Evolutionary conservation across 2,329 filamentous ascomycete species (phyloP), one percentile per base, ranked within the genome.

Genomic region (Phoma herbarum): DNA sequence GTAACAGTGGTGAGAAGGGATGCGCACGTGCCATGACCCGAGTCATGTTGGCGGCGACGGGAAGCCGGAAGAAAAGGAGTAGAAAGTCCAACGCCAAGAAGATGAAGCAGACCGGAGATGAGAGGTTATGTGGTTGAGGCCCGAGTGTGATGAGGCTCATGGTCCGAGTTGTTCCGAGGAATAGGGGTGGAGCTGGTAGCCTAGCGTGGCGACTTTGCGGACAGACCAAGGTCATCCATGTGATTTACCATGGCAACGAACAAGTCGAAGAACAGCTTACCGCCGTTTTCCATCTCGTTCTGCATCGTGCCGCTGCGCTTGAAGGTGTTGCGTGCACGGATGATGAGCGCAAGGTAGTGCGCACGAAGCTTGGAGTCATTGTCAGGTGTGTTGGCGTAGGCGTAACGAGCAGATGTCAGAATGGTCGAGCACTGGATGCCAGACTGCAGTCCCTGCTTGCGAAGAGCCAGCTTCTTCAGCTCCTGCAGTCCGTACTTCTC

Each of bases 241-340:
- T 96, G 92, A 75, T 97, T 96, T 79, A 91, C 93, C 79, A 97
- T 87, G 18, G 93, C 92, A 49, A 97, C 93, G 75, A 97, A 97
- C 43, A 97, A 83, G 74, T 97, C 93, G 75, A 97, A 97, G 81
- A 96, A 97, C 59, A 96, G 83, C 72, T 90, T 90, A 52, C 92
- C 92, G 26, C 93, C 93, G 61, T 87, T 86, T 76, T 90, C 90
- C 93, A 97, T 97, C 81, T 97, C 93, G 67, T 91, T 86, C 79
- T 97, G 93, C 93, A 97, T 96, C 3, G 93, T 97, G 53, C 93
- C 92, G 78, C 92, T 96, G 54, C 92, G 85, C 83, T 96, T 97
- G 80, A 97, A 97, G 2, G 92, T 96, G 73, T 86, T 86, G 66
- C 93, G 87, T 69, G 90, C 92, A 65, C 93, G 88, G 74, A 97